Evolutionary conservation across 768 basidiomycete genomes (phyloP), one percentile per base, ranked within the genome.

Genomic region (Tephrocybe sp.): DNA sequence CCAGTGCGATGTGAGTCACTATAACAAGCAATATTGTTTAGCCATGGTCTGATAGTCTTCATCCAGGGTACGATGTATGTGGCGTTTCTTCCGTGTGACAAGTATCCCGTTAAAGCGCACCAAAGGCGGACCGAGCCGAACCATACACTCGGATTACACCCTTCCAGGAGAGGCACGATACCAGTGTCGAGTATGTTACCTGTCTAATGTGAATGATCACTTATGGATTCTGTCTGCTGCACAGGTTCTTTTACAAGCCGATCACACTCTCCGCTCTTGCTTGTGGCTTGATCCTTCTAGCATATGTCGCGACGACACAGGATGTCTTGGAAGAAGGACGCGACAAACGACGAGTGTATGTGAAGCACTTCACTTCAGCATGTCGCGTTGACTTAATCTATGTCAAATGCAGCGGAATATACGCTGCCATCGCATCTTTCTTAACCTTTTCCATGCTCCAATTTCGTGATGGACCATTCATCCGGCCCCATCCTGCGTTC

Each of bases 1-100:
- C 90, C 90, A 37, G 89, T 93, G 51, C 79, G 88, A 60, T 93
- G 90, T 92, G 72, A 75, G 90, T 80, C 21, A 15, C 42, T 47
- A n/a, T 40, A 28, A n/a, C 6, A 26, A 28, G 52, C 48, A 43
- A 32, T 45, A 30, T 39, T 23, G 15, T 26, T 32, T 17, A 30
- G 46, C 37, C 32, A 51, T n/a, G 44, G 49, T 25, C 51, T 59
- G 42, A 60, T 43, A 49, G 48, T 52, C 54, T 58, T 21, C 56
- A n/a, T 54, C n/a, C n/a, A 90, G 89, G 89, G 90, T 92, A 88
- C 73, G 89, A 91, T 76, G 89, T 92, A 39, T 59, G 89, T 84
- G 52, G 42, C 48, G 49, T 56, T 55, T 51, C 10, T 55, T 51
- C 44, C 50, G 48, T 59, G 47, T 55, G 38, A 55, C 50, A 48